A percentile compares a stretch with the other conserved stretches of the same genome.
Evolutionary conservation across 1,284 basidiomycete species (phyloP).

Genomic region (Tausonia pullulans): DNA sequence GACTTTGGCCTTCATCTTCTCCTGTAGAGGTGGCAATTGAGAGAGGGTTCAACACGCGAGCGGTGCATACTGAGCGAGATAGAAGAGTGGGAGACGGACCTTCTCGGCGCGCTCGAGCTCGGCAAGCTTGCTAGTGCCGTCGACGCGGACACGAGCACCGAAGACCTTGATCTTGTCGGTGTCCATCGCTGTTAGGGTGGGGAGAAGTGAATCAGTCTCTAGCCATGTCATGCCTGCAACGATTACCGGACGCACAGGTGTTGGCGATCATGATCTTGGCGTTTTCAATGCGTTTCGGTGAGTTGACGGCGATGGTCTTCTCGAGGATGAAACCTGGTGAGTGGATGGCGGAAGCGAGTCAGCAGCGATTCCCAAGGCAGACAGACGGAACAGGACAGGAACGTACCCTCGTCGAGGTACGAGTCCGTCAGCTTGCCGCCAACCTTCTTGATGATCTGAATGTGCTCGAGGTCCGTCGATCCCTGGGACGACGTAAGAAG

Average conservation of each 20-base stretch:
- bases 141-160: slow-evolving; percentile 90
- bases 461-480: slow-evolving; percentile 93
- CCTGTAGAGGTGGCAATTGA: slow-evolving; percentile 40
- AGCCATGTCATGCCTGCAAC: too few species aligned
- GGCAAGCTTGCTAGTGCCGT: slow-evolving; percentile 89
- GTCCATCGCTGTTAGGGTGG: slow-evolving; percentile 70
- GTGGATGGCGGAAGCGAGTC: not conserved
- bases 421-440: slow-evolving; percentile 97
- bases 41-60: not conserved
- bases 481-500: slow-evolving; percentile 43
- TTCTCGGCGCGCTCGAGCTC: slow-evolving; percentile 94
- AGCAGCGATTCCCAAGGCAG: not conserved
- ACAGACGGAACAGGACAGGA: not conserved
- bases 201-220: slow-evolving; percentile 3
- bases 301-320: slow-evolving; percentile 90
- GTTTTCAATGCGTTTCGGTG: slow-evolving; percentile 87
- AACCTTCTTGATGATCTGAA: slow-evolving; percentile 99
- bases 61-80: not conserved
- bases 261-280: slow-evolving; percentile 96
- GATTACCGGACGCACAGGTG: slow-evolving; percentile 53
- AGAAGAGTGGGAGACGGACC: slow-evolving; percentile 34
- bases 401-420: slow-evolving; percentile 86
- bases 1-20: slow-evolving; percentile 99
- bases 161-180: slow-evolving; percentile 99
- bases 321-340: slow-evolving; percentile 85